Percentiles rank a stretch among this genome's conserved stretches.
Evolutionary conservation across 768 basidiomycete species (phyloP).

Genomic region (Psilocybe azurescens): DNA sequence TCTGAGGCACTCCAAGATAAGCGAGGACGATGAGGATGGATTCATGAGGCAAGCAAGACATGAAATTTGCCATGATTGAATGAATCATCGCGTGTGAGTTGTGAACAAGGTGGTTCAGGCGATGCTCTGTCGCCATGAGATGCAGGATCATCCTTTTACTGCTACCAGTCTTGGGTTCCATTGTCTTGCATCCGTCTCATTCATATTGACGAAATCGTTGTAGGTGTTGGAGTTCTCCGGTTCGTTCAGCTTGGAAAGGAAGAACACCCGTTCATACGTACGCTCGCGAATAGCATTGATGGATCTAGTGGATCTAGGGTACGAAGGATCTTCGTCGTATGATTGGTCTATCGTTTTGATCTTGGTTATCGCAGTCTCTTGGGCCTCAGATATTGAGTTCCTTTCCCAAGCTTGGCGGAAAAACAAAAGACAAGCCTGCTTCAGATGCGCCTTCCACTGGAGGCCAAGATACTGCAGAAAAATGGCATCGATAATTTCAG

Average conservation of each 20-base stretch:
- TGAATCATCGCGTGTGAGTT: conserved; percentile 40
- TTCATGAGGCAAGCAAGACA: conserved; percentile 44
- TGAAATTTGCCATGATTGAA: conserved; percentile 50
- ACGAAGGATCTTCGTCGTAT: neutral
- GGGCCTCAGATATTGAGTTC: neutral
- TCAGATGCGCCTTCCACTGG: conserved; percentile 43
- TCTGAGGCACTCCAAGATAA: conserved; percentile 43
- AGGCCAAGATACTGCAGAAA: conserved; percentile 48
- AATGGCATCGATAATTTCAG: conserved; percentile 48
- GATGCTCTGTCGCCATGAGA: conserved; percentile 44
- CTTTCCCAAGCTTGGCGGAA: conserved; percentile 6
- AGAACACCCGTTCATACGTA: conserved; percentile 31
- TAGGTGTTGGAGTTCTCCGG: conserved; percentile 17
- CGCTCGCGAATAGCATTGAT: conserved; percentile 31
- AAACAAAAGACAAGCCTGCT: conserved; percentile 25
- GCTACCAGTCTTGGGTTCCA: neutral
- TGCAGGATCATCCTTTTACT: conserved; percentile 42
- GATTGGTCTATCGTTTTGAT: neutral
- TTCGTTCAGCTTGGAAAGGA: conserved; percentile 38
- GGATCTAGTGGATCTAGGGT: conserved; percentile 11
- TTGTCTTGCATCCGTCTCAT: conserved; percentile 6
- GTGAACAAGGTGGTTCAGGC: conserved; percentile 42
- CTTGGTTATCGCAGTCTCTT: neutral
- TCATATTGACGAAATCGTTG: conserved; percentile 30
- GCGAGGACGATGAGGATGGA: conserved; percentile 43